phyloP scores from a whole-genome alignment of 106 monocot species.

The Cymbidium sinense region DNA sequence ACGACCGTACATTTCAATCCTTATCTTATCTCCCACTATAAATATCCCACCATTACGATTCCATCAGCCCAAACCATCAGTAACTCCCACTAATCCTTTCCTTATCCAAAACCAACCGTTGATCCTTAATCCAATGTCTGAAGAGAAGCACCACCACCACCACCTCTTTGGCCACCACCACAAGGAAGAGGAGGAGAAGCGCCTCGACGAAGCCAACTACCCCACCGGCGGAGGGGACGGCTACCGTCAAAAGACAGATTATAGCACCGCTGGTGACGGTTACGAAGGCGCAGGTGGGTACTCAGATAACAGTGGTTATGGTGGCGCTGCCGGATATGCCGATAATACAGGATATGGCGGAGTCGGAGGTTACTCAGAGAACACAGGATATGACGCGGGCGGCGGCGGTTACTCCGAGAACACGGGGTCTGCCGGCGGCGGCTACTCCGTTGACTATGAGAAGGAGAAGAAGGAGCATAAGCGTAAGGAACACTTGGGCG shows the following conservation, averaged over 20 bases:
- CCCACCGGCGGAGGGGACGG: neutral
- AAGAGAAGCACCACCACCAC: conserved; percentile 33
- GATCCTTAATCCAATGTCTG: conserved; percentile 28
- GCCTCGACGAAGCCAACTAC: neutral
- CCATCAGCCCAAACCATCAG: neutral
- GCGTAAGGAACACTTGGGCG: conserved; percentile 54
- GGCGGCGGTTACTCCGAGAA: neutral
- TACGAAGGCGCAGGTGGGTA: neutral
- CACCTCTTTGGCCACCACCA: conserved; percentile 28
- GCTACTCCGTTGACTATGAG: conserved; percentile 15
- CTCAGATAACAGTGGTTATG: neutral
- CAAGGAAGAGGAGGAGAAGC: conserved; percentile 12
- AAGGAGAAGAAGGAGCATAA: conserved; percentile 47
- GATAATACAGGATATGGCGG: neutral
- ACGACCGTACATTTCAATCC: neutral
- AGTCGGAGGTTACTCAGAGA: conserved; percentile 9
- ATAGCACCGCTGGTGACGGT: neutral
- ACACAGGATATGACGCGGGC: neutral
- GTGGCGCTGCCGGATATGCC: neutral
- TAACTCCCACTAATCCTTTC: neutral
- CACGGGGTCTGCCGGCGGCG: neutral
- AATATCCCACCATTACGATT: neutral
- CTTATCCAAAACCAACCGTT: neutral
- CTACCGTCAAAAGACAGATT: conserved; percentile 1
- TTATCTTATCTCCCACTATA: neutral